Evolutionary conservation across 768 basidiomycete genomes (phyloP).

Genomic region (Xerocomellus intermedius): DNA sequence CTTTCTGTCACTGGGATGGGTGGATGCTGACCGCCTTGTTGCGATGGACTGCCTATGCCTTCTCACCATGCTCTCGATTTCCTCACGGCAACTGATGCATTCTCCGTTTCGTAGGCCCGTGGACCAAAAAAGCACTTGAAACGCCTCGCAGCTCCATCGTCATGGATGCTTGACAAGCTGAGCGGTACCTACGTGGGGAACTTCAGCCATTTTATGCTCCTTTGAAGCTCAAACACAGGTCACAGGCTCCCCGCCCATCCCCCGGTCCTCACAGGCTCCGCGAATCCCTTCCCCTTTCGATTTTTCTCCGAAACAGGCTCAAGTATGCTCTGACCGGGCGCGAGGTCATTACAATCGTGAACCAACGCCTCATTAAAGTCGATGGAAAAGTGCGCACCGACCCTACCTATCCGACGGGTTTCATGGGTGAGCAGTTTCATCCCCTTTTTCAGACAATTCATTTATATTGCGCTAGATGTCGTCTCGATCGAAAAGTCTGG

Average conservation of each 20-base stretch:
- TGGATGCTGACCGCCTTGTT: constrained; percentile 25
- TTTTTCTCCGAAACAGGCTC: constrained; percentile 98
- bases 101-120: constrained; percentile 61
- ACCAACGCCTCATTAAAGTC: constrained; percentile 96
- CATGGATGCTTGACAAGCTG: constrained; percentile 99
- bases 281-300: constrained; percentile 94
- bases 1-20: constrained; percentile 12
- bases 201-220: not conserved
- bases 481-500: constrained; percentile 96
- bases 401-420: constrained; percentile 93
- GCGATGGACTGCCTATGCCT: constrained; percentile 20
- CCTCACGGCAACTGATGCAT: constrained; percentile 15
- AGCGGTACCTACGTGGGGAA: constrained; percentile 85
- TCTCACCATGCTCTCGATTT: not conserved
- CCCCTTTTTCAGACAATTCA: not conserved
- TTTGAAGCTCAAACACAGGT: constrained; percentile 8
- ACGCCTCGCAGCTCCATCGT: constrained; percentile 93
- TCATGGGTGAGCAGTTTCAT: constrained; percentile 72
- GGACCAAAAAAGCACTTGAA: constrained; percentile 99
- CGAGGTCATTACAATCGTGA: constrained; percentile 94
- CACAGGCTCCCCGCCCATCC: constrained; percentile 90
- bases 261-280: constrained; percentile 99
- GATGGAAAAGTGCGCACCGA: constrained; percentile 99
- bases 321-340: constrained; percentile 98
- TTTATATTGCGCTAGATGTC: constrained; percentile 60